Evolutionary conservation across 176 grass and related monocot species (phyloP).

Genomic region (Aegilops sharonensis): DNA sequence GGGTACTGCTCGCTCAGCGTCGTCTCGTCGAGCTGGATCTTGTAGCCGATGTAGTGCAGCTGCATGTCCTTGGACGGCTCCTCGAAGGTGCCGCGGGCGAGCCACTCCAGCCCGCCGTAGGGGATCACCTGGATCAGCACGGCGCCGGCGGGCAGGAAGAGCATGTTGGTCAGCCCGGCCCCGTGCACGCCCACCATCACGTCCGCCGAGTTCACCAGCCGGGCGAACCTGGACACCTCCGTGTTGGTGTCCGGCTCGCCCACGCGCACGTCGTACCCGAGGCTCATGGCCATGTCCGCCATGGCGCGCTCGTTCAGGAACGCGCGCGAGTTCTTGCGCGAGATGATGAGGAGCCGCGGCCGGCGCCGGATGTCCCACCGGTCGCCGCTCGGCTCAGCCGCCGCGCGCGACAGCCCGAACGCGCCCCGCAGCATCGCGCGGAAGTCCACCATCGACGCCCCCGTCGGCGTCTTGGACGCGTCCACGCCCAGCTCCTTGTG

Average conservation of each 20-base stretch:
- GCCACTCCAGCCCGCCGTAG: constrained; percentile 78
- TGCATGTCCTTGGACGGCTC: constrained; percentile 66
- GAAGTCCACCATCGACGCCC: constrained; percentile 56
- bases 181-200: constrained; percentile 97
- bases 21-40: constrained; percentile 68
- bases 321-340: constrained; percentile 36
- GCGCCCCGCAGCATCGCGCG: constrained; percentile 52
- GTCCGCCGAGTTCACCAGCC: constrained; percentile 93
- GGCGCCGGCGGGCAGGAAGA: constrained; percentile 76
- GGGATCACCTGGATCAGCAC: constrained; percentile 92
- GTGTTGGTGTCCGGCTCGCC: constrained; percentile 67
- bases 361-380: constrained; percentile 56
- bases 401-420: constrained; percentile 53
- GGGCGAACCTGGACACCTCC: constrained; percentile 71
- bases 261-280: constrained; percentile 68
- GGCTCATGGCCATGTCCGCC: constrained; percentile 64
- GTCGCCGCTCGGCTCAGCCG: constrained; percentile 44
- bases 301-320: constrained; percentile 68
- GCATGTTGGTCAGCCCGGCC: constrained; percentile 87
- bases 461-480: constrained; percentile 21
- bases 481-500: constrained; percentile 67
- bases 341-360: constrained; percentile 59
- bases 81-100: constrained; percentile 71
- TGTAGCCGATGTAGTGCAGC: constrained; percentile 80
- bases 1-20: constrained; percentile 73